Conservation (phyloP, 371 early-diverging fungal species). For the Encephalitozoon hellem region DNA sequence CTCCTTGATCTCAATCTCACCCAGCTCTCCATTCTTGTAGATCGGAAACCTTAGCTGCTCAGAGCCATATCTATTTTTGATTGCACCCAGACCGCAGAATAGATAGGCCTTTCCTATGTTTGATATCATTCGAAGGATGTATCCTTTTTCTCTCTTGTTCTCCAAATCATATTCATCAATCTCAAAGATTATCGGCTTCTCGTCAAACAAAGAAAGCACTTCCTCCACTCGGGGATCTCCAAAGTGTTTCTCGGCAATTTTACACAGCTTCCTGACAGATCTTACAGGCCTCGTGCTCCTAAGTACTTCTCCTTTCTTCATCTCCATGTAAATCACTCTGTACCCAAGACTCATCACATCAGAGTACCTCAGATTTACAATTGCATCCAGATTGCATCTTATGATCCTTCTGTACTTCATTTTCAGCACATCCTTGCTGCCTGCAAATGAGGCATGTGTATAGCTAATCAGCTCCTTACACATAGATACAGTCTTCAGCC, state of each 20-base stretch:
- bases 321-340: background rate
- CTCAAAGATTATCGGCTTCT: slow-evolving; percentile 1
- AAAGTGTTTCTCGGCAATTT: background rate
- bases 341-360: slow-evolving; percentile 17
- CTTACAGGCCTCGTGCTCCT: background rate
- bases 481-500: background rate
- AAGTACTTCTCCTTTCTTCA: background rate
- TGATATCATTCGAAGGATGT: background rate
- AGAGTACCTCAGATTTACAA: background rate
- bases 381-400: background rate
- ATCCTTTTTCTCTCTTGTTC: slow-evolving; percentile 17
- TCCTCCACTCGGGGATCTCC: slow-evolving; percentile 16
- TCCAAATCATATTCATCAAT: slow-evolving; percentile 21
- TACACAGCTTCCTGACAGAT: background rate
- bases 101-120: slow-evolving; percentile 18
- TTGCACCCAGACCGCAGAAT: background rate
- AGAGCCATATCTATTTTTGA: background rate
- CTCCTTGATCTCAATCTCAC: slow-evolving; percentile 19
- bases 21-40: background rate
- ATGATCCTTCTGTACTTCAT: background rate
- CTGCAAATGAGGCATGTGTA: background rate
- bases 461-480: slow-evolving; percentile 4
- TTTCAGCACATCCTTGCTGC: background rate
- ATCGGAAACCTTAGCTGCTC: background rate
- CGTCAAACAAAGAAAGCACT: slow-evolving; percentile 12